Percentiles rank a stretch among this genome's conserved stretches.
These are phyloP conservation scores for Ichthyophthirius multifiliis DNA, from an alignment of 169 alveolate species.

Conservation along the genomic window DNA sequence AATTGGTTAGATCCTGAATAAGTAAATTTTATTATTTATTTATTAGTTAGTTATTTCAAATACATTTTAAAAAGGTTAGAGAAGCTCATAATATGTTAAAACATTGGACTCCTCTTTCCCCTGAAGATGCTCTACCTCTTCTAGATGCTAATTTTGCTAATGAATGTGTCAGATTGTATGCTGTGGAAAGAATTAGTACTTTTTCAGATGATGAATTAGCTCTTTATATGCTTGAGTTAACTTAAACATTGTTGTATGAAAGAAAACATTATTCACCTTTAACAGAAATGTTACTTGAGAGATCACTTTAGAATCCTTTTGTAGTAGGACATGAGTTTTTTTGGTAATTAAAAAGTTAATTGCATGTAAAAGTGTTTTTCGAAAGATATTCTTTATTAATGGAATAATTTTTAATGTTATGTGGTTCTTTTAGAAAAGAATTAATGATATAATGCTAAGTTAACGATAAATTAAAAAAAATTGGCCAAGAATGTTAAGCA, in stretches of 20 bases:
- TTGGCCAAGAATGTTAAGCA: conserved; percentile 10
- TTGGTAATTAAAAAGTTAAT: conserved; percentile 57
- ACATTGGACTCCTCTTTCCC: conserved; percentile 65
- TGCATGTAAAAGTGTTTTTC: conserved; percentile 55
- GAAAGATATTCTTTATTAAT: conserved; percentile 58
- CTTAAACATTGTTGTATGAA: conserved; percentile 59
- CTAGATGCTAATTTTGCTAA: conserved; percentile 57
- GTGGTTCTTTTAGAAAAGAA: conserved; percentile 62
- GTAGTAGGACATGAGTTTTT: conserved; percentile 68
- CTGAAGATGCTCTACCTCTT: conserved; percentile 71
- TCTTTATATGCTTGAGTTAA: conserved; percentile 61
- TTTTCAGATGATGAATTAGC: conserved; percentile 71
- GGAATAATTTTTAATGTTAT: conserved; percentile 59
- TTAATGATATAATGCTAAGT: conserved; percentile 45
- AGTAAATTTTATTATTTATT: background rate
- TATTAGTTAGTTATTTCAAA: too few species aligned
- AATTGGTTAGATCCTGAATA: conserved; percentile 65
- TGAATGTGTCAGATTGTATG: conserved; percentile 66
- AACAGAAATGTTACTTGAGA: conserved; percentile 63
- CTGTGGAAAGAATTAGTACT: conserved; percentile 58
- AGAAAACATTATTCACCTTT: conserved; percentile 58
- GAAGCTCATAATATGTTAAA: conserved; percentile 65
- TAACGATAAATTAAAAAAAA: conserved; percentile 21
- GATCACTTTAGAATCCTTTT: conserved; percentile 58
- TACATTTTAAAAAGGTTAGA: conserved; percentile 51